A percentile compares a stretch with the other conserved stretches of the same genome.
Conservation (phyloP, 1,284 basidiomycete genomes). For the Chiua sp. region DNA sequence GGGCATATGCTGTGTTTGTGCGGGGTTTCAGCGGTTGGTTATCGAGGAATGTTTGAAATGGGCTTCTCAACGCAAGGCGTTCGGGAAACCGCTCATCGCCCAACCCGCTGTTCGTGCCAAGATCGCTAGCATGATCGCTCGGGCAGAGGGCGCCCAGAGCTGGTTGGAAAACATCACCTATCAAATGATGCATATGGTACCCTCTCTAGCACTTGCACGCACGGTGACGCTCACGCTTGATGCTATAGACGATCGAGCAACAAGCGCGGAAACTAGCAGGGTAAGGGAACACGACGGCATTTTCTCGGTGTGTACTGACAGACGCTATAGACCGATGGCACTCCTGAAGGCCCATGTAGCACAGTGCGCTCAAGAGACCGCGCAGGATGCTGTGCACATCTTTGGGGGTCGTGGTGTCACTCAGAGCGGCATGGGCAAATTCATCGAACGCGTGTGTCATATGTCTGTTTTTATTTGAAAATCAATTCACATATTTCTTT, state of each 20-base stretch:
- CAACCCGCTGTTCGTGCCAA: slow-evolving; percentile 78
- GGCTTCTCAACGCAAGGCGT: slow-evolving; percentile 68
- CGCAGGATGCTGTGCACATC: slow-evolving; percentile 80
- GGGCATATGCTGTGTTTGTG: slow-evolving; percentile 69
- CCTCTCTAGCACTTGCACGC: background rate
- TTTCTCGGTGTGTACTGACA: background rate
- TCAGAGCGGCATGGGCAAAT: slow-evolving; percentile 60
- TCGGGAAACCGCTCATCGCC: slow-evolving; percentile 71
- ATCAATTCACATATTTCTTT: slow-evolving; percentile 2
- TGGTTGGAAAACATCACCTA: slow-evolving; percentile 92
- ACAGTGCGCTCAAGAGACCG: slow-evolving; percentile 70
- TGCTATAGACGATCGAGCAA: slow-evolving; percentile 55
- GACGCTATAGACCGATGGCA: slow-evolving; percentile 66
- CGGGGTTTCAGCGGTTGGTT: slow-evolving; percentile 52
- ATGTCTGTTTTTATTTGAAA: slow-evolving; percentile 5
- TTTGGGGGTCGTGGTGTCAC: slow-evolving; percentile 85
- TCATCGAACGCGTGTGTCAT: slow-evolving; percentile 56
- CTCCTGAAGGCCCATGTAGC: slow-evolving; percentile 81
- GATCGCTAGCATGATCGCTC: slow-evolving; percentile 75
- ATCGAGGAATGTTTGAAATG: slow-evolving; percentile 67
- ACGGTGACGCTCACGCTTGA: background rate
- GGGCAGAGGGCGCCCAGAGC: slow-evolving; percentile 65
- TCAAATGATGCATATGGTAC: slow-evolving; percentile 91
- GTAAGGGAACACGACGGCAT: slow-evolving; percentile 39
- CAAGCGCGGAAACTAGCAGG: slow-evolving; percentile 66